Evolutionary conservation across 768 basidiomycete species (phyloP).

Genomic region (Cystoderma amianthinum): DNA sequence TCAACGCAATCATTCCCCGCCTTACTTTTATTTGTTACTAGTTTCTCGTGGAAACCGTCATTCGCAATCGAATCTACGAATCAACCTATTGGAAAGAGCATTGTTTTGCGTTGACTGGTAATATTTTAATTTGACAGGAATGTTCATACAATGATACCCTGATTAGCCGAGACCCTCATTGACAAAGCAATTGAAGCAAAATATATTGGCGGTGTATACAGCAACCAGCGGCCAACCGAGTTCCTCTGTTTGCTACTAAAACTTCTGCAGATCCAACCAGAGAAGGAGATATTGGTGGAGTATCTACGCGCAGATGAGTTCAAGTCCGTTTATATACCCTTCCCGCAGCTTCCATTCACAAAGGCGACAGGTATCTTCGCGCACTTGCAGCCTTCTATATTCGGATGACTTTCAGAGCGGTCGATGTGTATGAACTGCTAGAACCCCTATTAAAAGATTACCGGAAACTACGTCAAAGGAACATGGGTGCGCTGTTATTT

Average conservation of each 20-base stretch:
- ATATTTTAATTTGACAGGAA: constrained; percentile 12
- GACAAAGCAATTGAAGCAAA: constrained; percentile 85
- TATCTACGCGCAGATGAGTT: constrained; percentile 96
- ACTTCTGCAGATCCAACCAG: constrained; percentile 93
- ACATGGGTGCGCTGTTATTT: constrained; percentile 53
- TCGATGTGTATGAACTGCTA: constrained; percentile 87
- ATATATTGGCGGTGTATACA: constrained; percentile 89
- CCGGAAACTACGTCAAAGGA: constrained; percentile 76
- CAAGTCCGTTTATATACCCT: constrained; percentile 58
- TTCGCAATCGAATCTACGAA: constrained; percentile 94
- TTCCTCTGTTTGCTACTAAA: constrained; percentile 92
- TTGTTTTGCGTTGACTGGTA: constrained; percentile 96
- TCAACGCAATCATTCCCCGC: neutral
- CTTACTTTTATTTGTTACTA: constrained; percentile 24
- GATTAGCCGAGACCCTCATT: constrained; percentile 82
- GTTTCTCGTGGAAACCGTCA: constrained; percentile 94
- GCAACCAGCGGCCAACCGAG: constrained; percentile 90
- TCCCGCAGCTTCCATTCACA: constrained; percentile 3
- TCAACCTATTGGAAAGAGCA: constrained; percentile 96
- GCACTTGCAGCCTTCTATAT: constrained; percentile 92
- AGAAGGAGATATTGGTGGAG: constrained; percentile 94
- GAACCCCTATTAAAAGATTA: constrained; percentile 95
- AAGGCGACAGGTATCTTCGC: constrained; percentile 69
- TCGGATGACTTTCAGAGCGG: constrained; percentile 87
- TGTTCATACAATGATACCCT: neutral